Evolutionary conservation across 129 eudicot species (phyloP), one percentile per base, ranked within the genome.

Genomic region (Smallanthus sonchifolius): DNA sequence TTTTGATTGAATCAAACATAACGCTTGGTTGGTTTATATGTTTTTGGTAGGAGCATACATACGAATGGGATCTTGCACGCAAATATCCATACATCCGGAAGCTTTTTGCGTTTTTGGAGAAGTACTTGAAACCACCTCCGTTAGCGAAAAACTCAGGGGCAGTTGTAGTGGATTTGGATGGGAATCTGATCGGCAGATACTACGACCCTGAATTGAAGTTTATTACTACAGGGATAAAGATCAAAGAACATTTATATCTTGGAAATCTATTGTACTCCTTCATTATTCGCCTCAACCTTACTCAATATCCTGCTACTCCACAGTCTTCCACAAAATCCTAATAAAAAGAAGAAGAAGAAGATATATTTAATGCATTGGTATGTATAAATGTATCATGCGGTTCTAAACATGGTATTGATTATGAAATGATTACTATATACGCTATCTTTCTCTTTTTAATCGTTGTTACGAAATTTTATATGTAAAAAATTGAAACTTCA

Each of bases 251-350:
- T 81, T 74, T 94, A 30, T 94, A 88, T 60, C 62, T 77, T 28
- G 99, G 96, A 30, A 84, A 87, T 13, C 13, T 94, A 10, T 38
- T 42, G 0, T 10, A 39, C 35, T 70, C 88, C 2, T 86, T 81
- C 82, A 88, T 95, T 7, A 37, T 85, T 15, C 96, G 97, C 72
- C 89, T 91, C 83, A 82, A 95, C 59, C 37, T 91, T 15, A 79
- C 79, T 16, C 84, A 47, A 56, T 77, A 85, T 82, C 95, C 90
- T 16, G 83, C 90, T 67, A 76, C 65, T 38, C 42, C 82, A 28
- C 32, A 59, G n/a, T 43, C 77, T 45, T 66, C 73, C n/a, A 62
- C 70, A 38, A 39, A 47, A 13, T 72, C n/a, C n/a, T n/a, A n/a
- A n/a, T n/a, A n/a, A n/a, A n/a, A n/a, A n/a, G n/a, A n/a, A n/a